Evolutionary conservation across 139 green algal genomes (phyloP).

Genomic region (Nannochloris sp.): DNA sequence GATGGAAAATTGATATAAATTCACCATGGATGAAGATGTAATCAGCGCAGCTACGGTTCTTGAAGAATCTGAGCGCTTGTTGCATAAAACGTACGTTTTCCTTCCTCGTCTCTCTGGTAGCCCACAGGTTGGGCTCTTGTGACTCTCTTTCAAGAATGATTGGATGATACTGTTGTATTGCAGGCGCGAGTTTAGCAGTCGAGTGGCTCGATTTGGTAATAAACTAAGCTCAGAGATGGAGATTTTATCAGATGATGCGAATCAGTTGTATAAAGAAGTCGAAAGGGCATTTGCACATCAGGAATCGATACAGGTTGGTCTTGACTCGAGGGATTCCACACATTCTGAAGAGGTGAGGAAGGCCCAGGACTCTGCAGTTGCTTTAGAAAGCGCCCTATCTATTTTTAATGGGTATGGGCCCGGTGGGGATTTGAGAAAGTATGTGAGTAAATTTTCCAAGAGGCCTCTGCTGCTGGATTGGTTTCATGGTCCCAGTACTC

Average conservation of each 20-base stretch:
- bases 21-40: too few relatives aligned
- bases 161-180: neutral
- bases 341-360: too few relatives aligned
- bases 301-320: too few relatives aligned
- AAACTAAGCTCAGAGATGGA: conserved; percentile 51
- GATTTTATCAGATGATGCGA: conserved; percentile 59
- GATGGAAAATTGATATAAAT: too few relatives aligned
- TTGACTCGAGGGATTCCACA: too few relatives aligned
- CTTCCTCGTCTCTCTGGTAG: too few relatives aligned
- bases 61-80: too few relatives aligned
- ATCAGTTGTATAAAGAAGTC: neutral
- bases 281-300: neutral
- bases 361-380: neutral
- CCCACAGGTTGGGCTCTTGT: neutral
- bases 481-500: conserved; percentile 48
- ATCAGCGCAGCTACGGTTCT: too few relatives aligned
- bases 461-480: conserved; percentile 47
- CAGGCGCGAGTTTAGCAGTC: conserved; percentile 53
- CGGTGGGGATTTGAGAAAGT: conserved; percentile 62
- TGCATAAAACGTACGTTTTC: too few relatives aligned
- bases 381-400: conserved; percentile 32
- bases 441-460: conserved; percentile 24
- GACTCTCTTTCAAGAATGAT: neutral
- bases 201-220: conserved; percentile 49
- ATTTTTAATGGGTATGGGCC: conserved; percentile 49